Base-by-base conservation (phyloP, 148 eudicot species). In the Cornus controversa region DNA sequence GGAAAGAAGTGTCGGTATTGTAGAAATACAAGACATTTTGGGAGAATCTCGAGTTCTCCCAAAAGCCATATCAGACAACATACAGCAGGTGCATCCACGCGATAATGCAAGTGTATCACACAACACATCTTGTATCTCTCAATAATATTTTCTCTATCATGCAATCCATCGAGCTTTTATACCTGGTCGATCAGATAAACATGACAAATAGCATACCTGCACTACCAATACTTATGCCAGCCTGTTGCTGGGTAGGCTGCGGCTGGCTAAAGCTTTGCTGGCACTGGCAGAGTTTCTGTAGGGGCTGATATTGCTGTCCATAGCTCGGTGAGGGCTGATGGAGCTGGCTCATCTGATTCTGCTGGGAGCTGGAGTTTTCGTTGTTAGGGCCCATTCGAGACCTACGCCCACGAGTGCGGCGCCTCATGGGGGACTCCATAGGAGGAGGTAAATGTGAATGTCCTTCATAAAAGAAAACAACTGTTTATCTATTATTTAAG, bases 331-430 rank as follows among this genome's bases (percentile, higher is more conserved):
- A 73, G 7, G 69, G 81, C 66, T 85, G 76, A 75, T 40, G 29
- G 50, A 57, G 54, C 60, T 77, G 79, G 58, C 71, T 71, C 16
- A 50, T 81, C 70, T 70, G 29, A 74, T 82, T 77, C 37, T 70
- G 76, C 79, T 76, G 80, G 62, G 36, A 71, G 74, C 67, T 75
- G 34, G 76, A 64, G 42, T 67, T 54, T 40, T 79, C 67, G 42
- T 73, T 67, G 31, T 63, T 27, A 29, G 76, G 71, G 63, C 77
- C 66, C 75, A 71, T 6, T 24, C 71, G 77, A 65, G 28, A 64
- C 64, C 71, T 69, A 67, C 29, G 62, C 25, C 73, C 83, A 66
- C 64, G 67, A 16, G 42, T 73, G 65, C 25, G 63, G 65, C 71
- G 20, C 57, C 65, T 81, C 67, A 25, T 23, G 47, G 62, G 65